These are phyloP conservation scores for Chenopodium berlandieri DNA, from an alignment of 148 eudicot species.

Conservation along the genomic window DNA sequence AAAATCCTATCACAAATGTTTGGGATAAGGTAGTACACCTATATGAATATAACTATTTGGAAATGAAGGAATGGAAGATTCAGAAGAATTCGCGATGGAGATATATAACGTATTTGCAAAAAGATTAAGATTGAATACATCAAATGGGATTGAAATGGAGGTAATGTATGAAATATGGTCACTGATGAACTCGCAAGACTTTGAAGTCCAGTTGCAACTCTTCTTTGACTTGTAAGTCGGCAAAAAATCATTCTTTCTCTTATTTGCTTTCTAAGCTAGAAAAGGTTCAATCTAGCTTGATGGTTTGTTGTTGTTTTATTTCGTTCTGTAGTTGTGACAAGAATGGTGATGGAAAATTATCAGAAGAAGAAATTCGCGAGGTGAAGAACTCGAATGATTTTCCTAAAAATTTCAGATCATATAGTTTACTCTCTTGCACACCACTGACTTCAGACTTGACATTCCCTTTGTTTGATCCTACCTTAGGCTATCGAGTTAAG, in stretches of 20 bases:
- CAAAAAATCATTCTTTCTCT: constrained; percentile 17
- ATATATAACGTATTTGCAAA: constrained; percentile 77
- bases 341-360: constrained; percentile 87
- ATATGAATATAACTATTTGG: no score
- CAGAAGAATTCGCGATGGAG: constrained; percentile 71
- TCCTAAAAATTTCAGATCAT: background rate
- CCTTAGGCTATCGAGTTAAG: constrained; percentile 74
- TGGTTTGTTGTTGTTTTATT: constrained; percentile 4
- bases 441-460: background rate
- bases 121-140: constrained; percentile 45
- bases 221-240: constrained; percentile 78
- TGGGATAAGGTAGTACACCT: no score
- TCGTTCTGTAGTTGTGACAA: constrained; percentile 75
- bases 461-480: background rate
- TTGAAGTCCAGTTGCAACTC: constrained; percentile 75
- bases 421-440: background rate
- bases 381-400: constrained; percentile 30
- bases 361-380: constrained; percentile 91
- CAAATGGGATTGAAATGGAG: constrained; percentile 58
- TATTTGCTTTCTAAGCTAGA: background rate
- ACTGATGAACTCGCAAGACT: constrained; percentile 69
- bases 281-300: constrained; percentile 3
- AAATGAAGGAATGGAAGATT: constrained; percentile 70
- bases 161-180: constrained; percentile 79
- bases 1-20: no score